phyloP scores from a whole-genome alignment of 2,329 filamentous ascomycete species.

The Nemania sp. region DNA sequence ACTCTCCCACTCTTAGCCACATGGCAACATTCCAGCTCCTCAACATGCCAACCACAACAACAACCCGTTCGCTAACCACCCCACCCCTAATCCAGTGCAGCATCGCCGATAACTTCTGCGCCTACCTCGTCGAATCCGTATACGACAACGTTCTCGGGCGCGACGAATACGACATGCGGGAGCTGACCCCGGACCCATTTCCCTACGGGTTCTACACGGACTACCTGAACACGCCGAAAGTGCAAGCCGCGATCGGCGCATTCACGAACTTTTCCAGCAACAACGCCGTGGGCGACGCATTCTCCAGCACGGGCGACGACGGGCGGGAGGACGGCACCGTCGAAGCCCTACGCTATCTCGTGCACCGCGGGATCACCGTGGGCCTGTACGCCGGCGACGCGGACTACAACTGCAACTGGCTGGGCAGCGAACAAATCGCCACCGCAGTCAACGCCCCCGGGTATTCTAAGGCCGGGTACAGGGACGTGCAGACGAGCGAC shows the following conservation, averaged over 20 bases:
- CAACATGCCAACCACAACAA: not conserved
- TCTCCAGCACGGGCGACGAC: conserved; percentile 61
- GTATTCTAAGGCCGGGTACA: conserved; percentile 50
- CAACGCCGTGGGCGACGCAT: conserved; percentile 49
- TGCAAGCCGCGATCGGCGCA: conserved; percentile 62
- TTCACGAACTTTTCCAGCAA: conserved; percentile 60
- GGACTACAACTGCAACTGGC: conserved; percentile 42
- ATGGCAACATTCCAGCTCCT: not conserved
- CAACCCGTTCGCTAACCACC: not conserved
- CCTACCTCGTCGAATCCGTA: conserved; percentile 53
- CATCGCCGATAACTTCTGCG: conserved; percentile 59
- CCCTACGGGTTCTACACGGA: conserved; percentile 56
- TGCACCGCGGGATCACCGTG: conserved; percentile 31
- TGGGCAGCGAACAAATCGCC: conserved; percentile 35
- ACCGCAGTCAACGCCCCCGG: conserved; percentile 44
- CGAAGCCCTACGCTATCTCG: conserved; percentile 31
- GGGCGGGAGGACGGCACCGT: conserved; percentile 34
- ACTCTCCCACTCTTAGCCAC: not conserved
- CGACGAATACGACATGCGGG: conserved; percentile 64
- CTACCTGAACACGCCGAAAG: conserved; percentile 60
- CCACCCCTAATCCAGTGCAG: conserved; percentile 42
- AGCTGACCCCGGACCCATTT: conserved; percentile 59
- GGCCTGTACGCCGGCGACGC: conserved; percentile 40
- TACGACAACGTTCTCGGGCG: conserved; percentile 56
- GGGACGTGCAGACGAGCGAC: conserved; percentile 46